Evolutionary conservation across 768 basidiomycete genomes (phyloP), one percentile per base, ranked within the genome.

Genomic region (Cyathus striatus): DNA sequence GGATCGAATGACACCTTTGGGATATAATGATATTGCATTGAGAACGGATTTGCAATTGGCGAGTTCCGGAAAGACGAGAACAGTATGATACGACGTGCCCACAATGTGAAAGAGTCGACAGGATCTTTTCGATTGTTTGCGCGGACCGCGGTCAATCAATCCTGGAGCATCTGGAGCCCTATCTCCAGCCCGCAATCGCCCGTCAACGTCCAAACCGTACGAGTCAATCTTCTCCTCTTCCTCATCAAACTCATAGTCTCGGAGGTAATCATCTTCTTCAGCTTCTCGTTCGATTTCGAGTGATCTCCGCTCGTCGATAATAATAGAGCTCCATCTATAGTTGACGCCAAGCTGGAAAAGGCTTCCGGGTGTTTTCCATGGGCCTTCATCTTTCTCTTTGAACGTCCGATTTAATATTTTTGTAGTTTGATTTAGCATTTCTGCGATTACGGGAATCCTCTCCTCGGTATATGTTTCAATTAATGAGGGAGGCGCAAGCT

Each of bases 341-440:
- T 79, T 79, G 34, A 79, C 62, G 6, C 73, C 75, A 25, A 78
- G 66, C 55, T 74, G 72, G 16, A 56, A 49, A 4, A 74, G 43
- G 2, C 53, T 50, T 14, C 53, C 51, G 2, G 40, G 41, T 18
- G 53, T 53, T 13, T 55, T 45, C 55, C 56, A 59, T 6, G 42
- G 2, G n/a, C 26, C n/a, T 9, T 7, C 10, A 20, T 37, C 35
- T 0, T 37, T 20, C 23, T 40, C 49, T 23, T 32, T 43, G 23
- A 57, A 49, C 1, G 52, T 49, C 26, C 49, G 46, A 10, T 57
- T 50, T 13, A 60, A 44, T 4, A 64, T 42, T 17, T 46, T 39
- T 2, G 57, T 60, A 1, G 61, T 61, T 34, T 55, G 56, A 34
- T 61, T 42, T 4, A 68, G 64, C 61, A 69, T 64, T 30, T 63